A percentile compares a stretch with the other conserved stretches of the same genome.
Conservation (phyloP, 345 rosid genomes). For the Hypericum androsaemum region DNA sequence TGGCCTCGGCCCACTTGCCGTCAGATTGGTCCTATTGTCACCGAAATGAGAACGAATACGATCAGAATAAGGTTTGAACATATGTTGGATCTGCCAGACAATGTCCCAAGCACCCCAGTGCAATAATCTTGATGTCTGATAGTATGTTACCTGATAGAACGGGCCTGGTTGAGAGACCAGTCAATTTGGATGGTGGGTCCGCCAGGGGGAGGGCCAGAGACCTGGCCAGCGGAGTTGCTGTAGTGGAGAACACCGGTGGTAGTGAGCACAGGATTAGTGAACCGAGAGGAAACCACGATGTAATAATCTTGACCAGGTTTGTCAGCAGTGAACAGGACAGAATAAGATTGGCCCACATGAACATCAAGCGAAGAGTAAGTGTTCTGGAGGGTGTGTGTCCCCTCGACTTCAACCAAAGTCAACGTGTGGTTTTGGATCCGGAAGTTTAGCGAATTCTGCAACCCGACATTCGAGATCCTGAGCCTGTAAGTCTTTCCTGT, state of each 20-base stretch:
- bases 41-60: not conserved
- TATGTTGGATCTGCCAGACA: not conserved
- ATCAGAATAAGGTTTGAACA: not conserved
- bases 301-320: conserved; percentile 70
- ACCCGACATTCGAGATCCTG: conserved; percentile 82
- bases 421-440: conserved; percentile 76
- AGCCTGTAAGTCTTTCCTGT: conserved; percentile 80
- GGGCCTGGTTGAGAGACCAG: conserved; percentile 71
- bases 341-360: conserved; percentile 86
- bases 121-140: no score
- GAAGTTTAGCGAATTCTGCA: conserved; percentile 59
- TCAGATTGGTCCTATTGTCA: conserved; percentile 64
- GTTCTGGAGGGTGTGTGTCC: conserved; percentile 79
- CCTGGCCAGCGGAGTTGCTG: conserved; percentile 53
- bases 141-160: conserved; percentile 55
- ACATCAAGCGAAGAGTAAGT: conserved; percentile 56
- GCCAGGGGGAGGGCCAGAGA: conserved; percentile 70
- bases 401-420: conserved; percentile 88
- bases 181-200: conserved; percentile 46
- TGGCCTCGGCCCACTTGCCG: conserved; percentile 94
- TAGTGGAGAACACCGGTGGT: conserved; percentile 79
- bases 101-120: not conserved
- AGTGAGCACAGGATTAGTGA: conserved; percentile 56
- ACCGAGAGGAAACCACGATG: conserved; percentile 64
- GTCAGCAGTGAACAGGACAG: conserved; percentile 78